These are phyloP conservation scores for Phaeolepiota aurea DNA, from an alignment of 768 basidiomycete species.

Conservation along the genomic window DNA sequence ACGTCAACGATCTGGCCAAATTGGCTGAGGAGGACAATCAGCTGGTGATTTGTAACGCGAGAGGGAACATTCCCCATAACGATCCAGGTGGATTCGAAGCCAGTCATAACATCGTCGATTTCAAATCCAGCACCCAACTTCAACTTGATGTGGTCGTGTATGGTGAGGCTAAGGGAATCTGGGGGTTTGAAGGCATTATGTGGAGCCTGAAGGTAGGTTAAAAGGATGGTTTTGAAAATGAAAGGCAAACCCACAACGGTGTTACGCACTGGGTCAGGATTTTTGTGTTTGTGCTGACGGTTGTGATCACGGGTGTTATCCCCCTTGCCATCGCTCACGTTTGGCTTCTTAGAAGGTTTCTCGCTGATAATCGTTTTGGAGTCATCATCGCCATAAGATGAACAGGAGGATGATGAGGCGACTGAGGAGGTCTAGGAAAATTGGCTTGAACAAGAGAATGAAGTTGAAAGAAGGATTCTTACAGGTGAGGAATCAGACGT, in stretches of 20 bases:
- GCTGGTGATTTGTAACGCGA: slow-evolving; percentile 17
- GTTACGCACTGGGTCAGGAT: not conserved
- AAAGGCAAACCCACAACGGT: not conserved
- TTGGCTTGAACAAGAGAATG: too few species aligned
- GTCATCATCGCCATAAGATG: too few species aligned
- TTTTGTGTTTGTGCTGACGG: not conserved
- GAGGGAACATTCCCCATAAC: slow-evolving; percentile 42
- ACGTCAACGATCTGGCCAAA: slow-evolving; percentile 42
- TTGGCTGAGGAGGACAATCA: slow-evolving; percentile 29
- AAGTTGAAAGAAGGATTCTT: too few species aligned
- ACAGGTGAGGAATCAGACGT: too few species aligned
- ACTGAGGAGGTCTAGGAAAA: too few species aligned
- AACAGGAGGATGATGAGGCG: too few species aligned
- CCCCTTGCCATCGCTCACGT: not conserved
- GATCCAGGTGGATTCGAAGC: slow-evolving; percentile 63
- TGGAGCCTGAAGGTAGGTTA: not conserved
- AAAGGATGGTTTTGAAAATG: slow-evolving; percentile 1
- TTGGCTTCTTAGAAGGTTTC: not conserved
- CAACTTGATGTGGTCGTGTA: slow-evolving; percentile 50
- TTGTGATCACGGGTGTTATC: not conserved
- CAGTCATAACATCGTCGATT: slow-evolving; percentile 48
- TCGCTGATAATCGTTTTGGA: too few species aligned
- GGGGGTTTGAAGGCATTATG: slow-evolving; percentile 3
- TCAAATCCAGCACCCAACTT: slow-evolving; percentile 54
- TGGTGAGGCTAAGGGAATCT: slow-evolving; percentile 15